A percentile compares a stretch with the other conserved stretches of the same genome.
Evolutionary conservation across 148 eudicot species (phyloP).

Genomic region (Suaeda aralocaspica): DNA sequence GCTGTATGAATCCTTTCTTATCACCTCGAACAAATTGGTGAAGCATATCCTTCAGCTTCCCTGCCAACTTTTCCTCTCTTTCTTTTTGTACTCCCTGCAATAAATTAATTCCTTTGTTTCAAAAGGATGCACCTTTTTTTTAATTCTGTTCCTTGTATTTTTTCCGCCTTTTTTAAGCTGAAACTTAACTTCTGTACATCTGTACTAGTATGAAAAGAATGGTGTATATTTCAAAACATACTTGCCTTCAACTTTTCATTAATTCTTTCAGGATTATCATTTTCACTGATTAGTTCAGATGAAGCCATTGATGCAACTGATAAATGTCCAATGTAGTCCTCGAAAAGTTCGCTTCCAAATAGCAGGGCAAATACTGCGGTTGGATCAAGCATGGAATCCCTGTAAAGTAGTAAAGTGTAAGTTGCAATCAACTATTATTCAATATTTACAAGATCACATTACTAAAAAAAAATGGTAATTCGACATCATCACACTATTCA

Average conservation of each 20-base stretch:
- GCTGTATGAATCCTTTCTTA: constrained; percentile 53
- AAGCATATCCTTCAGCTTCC: constrained; percentile 53
- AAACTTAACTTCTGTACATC: background rate
- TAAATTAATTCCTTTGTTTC: constrained; percentile 10
- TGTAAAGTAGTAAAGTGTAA: constrained; percentile 16
- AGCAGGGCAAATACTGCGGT: constrained; percentile 89
- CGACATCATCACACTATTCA: no score
- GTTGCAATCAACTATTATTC: background rate
- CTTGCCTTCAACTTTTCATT: constrained; percentile 85
- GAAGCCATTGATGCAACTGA: constrained; percentile 97
- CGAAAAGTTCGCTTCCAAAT: constrained; percentile 94
- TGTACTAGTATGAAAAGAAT: background rate
- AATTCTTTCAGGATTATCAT: constrained; percentile 61
- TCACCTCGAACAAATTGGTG: constrained; percentile 78
- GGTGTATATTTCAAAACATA: constrained; percentile 12
- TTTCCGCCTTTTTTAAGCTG: background rate
- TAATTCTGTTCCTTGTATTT: background rate
- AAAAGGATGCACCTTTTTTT: background rate
- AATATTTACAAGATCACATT: background rate
- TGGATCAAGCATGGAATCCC: constrained; percentile 94
- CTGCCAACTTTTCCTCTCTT: constrained; percentile 81
- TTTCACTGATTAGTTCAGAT: constrained; percentile 54
- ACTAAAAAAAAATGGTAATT: background rate
- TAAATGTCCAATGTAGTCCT: constrained; percentile 88
- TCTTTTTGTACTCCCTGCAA: constrained; percentile 77